Evolutionary conservation across 2,329 filamentous ascomycete species (phyloP).

Genomic region (Colletotrichum siamense): DNA sequence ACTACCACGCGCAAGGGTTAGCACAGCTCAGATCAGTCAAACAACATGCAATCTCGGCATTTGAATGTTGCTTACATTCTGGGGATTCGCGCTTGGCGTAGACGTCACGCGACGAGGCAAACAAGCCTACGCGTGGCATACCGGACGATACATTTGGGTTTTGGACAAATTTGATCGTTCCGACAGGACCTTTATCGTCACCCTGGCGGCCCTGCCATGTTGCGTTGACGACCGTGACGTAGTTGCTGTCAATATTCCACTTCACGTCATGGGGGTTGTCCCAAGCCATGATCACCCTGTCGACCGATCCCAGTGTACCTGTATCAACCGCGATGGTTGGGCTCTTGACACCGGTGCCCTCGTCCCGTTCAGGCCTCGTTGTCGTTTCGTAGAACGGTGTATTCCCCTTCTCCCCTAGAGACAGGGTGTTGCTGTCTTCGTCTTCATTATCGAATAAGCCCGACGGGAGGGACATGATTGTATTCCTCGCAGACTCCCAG

Average conservation of each 20-base stretch:
- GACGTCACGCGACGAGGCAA: background rate
- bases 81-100: background rate
- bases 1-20: background rate
- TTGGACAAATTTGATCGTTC: background rate
- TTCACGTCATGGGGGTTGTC: background rate
- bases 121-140: background rate
- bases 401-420: background rate
- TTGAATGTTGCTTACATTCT: background rate
- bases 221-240: background rate
- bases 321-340: background rate
- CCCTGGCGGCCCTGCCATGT: background rate
- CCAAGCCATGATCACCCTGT: background rate
- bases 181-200: background rate
- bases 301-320: background rate
- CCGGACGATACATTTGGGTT: background rate
- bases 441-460: background rate
- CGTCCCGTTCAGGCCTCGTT: background rate
- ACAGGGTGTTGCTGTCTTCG: background rate
- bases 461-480: background rate
- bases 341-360: background rate
- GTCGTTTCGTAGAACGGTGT: background rate
- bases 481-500: background rate
- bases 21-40: background rate
- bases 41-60: background rate
- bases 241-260: background rate